These are phyloP conservation scores for Halteria grandinella DNA, from an alignment of 73 alveolate genomes.

Conservation along the genomic window DNA sequence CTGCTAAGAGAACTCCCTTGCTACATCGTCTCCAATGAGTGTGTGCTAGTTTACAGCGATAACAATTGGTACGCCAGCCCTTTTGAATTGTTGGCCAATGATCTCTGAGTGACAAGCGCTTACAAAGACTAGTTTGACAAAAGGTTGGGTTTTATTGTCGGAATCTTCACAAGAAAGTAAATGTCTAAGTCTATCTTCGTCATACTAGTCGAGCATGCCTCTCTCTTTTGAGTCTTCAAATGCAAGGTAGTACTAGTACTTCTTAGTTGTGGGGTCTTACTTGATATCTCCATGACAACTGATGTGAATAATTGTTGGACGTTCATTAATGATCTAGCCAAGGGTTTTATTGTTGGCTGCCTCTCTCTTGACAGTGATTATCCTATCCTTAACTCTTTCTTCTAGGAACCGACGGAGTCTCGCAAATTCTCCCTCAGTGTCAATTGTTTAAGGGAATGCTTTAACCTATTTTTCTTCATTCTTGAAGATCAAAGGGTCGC, in stretches of 20 bases:
- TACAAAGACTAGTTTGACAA: constrained; percentile 55
- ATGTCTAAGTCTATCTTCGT: constrained; percentile 35
- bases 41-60: constrained; percentile 70
- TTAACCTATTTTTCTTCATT: constrained; percentile 22
- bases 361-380: constrained; percentile 55
- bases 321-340: constrained; percentile 6
- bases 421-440: constrained; percentile 52
- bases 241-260: constrained; percentile 58
- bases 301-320: constrained; percentile 71
- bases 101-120: constrained; percentile 75
- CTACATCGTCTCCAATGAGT: constrained; percentile 69
- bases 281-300: constrained; percentile 86
- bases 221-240: constrained; percentile 69
- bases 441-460: constrained; percentile 50
- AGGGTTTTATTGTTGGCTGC: constrained; percentile 67
- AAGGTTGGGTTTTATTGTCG: not conserved
- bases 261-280: constrained; percentile 26
- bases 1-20: constrained; percentile 53
- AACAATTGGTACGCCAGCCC: constrained; percentile 66
- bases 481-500: constrained; percentile 64
- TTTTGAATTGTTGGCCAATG: constrained; percentile 61
- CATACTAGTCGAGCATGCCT: constrained; percentile 61
- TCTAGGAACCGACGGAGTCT: constrained; percentile 34
- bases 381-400: constrained; percentile 21
- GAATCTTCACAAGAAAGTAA: constrained; percentile 36